Conservation (phyloP, 495 filamentous ascomycete species). For the Evernia prunastri region DNA sequence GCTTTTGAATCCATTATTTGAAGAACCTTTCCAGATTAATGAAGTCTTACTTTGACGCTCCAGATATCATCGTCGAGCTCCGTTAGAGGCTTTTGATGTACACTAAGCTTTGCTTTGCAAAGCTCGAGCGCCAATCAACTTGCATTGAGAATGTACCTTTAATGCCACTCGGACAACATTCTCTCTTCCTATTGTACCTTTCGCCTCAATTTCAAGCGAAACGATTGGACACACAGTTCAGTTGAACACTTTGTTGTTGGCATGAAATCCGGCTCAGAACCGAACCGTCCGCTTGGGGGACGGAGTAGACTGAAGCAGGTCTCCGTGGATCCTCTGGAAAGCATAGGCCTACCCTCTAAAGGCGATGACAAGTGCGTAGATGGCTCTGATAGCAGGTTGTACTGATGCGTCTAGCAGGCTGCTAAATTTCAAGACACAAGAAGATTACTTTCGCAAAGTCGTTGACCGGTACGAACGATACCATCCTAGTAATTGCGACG, state of each 20-base stretch:
- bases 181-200: not conserved
- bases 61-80: no score
- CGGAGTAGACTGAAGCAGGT: conserved; percentile 68
- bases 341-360: conserved; percentile 78
- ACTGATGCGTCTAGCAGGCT: conserved; percentile 46
- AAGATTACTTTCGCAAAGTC: conserved; percentile 79
- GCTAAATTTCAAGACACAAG: conserved; percentile 66
- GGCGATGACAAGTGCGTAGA: conserved; percentile 63
- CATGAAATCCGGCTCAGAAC: conserved; percentile 1
- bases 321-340: conserved; percentile 63
- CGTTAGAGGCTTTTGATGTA: no score
- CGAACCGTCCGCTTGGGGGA: conserved; percentile 40
- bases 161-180: no score
- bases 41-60: no score
- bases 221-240: not conserved
- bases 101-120: no score
- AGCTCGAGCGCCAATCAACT: not conserved
- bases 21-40: no score
- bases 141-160: not conserved
- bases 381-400: conserved; percentile 10
- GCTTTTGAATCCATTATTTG: no score
- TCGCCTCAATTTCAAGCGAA: not conserved
- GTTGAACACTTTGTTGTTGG: not conserved
- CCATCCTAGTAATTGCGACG: conserved; percentile 60
- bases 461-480: conserved; percentile 57